A percentile compares a stretch with the other conserved stretches of the same genome.
Conservation (phyloP, 768 basidiomycete species). For the Agrocybe praecox region DNA sequence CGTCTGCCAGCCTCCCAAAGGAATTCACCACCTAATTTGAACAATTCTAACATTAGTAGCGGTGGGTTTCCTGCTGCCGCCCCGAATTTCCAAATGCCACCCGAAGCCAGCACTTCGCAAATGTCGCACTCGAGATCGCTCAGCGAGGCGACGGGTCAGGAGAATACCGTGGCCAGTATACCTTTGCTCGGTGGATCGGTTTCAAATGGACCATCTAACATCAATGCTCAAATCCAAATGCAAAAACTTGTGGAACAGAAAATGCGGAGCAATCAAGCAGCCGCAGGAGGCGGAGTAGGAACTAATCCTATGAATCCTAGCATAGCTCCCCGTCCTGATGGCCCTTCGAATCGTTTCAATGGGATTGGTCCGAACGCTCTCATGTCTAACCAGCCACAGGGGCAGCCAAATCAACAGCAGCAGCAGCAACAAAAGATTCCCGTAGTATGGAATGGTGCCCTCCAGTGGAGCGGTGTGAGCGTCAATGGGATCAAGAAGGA, state of each 20-base stretch:
- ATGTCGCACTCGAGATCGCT: slow-evolving; percentile 11
- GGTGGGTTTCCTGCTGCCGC: not conserved
- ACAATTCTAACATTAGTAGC: not conserved
- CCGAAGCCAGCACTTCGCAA: not conserved
- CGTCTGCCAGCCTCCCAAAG: not conserved
- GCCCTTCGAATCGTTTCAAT: not conserved
- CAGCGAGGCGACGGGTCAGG: slow-evolving; percentile 8
- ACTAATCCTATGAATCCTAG: not conserved
- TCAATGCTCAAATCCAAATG: slow-evolving; percentile 50
- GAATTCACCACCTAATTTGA: not conserved
- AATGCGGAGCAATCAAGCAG: not conserved
- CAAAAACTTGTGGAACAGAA: slow-evolving; percentile 52
- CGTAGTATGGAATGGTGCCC: slow-evolving; percentile 48
- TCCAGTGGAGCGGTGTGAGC: slow-evolving; percentile 46
- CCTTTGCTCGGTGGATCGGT: not conserved
- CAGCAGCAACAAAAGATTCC: slow-evolving; percentile 16
- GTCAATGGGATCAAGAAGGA: slow-evolving; percentile 39
- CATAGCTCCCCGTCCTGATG: not conserved
- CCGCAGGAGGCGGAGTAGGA: no score
- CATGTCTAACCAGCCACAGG: slow-evolving; percentile 5
- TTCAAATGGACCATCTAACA: not conserved
- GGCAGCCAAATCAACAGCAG: slow-evolving; percentile 6
- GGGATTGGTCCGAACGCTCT: not conserved
- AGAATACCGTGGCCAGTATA: slow-evolving; percentile 3
- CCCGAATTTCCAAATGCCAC: not conserved